Evolutionary conservation across 768 basidiomycete species (phyloP).

Genomic region (Mycena rosella): DNA sequence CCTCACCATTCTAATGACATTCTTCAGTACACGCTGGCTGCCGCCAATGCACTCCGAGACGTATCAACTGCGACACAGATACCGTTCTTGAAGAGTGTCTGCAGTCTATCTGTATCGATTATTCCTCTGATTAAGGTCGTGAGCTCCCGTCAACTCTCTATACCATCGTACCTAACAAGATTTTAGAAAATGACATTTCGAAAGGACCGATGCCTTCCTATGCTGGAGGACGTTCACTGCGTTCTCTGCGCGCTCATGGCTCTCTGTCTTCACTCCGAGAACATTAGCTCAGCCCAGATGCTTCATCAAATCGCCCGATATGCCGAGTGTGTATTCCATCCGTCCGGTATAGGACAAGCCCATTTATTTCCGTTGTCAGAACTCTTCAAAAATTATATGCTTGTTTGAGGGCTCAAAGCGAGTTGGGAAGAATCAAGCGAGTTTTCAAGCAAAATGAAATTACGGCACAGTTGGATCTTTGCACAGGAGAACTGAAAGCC

Average conservation of each 20-base stretch:
- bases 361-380: neutral
- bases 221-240: too few species aligned
- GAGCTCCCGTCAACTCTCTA: too few species aligned
- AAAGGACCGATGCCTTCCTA: neutral
- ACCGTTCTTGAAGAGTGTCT: too few species aligned
- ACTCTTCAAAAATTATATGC: neutral
- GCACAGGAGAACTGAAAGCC: neutral
- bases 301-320: slow-evolving; percentile 4
- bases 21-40: too few species aligned
- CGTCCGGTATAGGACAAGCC: neutral
- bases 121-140: too few species aligned
- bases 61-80: too few species aligned
- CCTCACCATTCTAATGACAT: too few species aligned
- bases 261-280: neutral
- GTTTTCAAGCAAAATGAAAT: neutral
- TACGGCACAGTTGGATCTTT: neutral
- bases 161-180: too few species aligned
- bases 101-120: too few species aligned
- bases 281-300: neutral
- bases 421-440: neutral
- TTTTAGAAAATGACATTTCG: neutral
- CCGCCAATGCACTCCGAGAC: too few species aligned
- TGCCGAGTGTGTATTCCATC: neutral
- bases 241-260: neutral
- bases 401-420: neutral